These are phyloP conservation scores for Arxiozyma slooffiae DNA, from an alignment of 1,139 yeast genomes.

Conservation along the genomic window DNA sequence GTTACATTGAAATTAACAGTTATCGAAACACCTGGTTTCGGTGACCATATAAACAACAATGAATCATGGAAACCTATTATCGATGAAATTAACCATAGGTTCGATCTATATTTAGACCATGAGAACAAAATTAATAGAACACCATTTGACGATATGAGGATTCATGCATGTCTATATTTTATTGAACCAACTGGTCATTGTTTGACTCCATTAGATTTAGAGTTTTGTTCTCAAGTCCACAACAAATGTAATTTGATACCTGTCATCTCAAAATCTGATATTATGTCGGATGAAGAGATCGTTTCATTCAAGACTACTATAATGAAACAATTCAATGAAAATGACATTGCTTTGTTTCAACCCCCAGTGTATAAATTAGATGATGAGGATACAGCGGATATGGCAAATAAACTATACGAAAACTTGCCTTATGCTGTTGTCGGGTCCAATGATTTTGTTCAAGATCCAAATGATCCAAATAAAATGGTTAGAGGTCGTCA, in stretches of 20 bases:
- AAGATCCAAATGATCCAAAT: constrained; percentile 61
- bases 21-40: constrained; percentile 90
- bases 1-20: constrained; percentile 79
- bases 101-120: constrained; percentile 78
- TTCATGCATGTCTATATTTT: constrained; percentile 81
- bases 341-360: constrained; percentile 66
- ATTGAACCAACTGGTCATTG: constrained; percentile 97
- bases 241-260: constrained; percentile 91
- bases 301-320: constrained; percentile 63
- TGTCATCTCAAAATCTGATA: constrained; percentile 89
- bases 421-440: constrained; percentile 89
- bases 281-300: constrained; percentile 82
- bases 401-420: constrained; percentile 56
- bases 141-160: constrained; percentile 61
- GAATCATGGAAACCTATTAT: constrained; percentile 92
- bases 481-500: constrained; percentile 70
- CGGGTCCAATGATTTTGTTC: constrained; percentile 74
- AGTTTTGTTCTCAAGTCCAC: constrained; percentile 80
- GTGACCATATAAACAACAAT: constrained; percentile 78
- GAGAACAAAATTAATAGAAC: constrained; percentile 82
- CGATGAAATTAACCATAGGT: constrained; percentile 78
- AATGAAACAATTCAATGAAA: constrained; percentile 63
- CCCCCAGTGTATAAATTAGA: constrained; percentile 78
- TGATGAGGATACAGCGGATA: constrained; percentile 69
- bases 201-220: constrained; percentile 78